Evolutionary conservation across 1,284 basidiomycete species (phyloP).

Genomic region (Taiwanofungus camphoratus): DNA sequence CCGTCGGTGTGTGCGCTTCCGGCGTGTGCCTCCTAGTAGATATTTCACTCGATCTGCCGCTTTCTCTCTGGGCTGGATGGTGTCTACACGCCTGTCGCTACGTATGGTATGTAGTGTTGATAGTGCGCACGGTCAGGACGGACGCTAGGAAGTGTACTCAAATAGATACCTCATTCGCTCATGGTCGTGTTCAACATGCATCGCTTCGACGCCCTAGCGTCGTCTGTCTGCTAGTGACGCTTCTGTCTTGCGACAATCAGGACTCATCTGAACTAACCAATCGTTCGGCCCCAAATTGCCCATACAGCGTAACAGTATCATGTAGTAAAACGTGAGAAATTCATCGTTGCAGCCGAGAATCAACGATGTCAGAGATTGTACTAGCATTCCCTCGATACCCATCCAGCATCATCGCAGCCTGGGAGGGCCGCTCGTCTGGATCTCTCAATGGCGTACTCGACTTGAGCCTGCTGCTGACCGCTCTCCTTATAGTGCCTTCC

Average conservation of each 20-base stretch:
- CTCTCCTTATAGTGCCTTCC: slow-evolving; percentile 54
- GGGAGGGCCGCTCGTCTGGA: slow-evolving; percentile 13
- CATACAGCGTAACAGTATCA: not conserved
- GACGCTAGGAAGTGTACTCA: not conserved
- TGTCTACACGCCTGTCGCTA: too few species aligned
- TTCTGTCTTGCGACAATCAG: too few species aligned
- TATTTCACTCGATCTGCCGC: not conserved
- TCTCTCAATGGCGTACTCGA: slow-evolving; percentile 23
- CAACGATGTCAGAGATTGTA: too few species aligned
- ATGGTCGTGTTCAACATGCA: not conserved
- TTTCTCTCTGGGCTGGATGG: too few species aligned
- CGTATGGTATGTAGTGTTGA: too few species aligned
- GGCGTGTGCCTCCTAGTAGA: too few species aligned
- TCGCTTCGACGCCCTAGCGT: not conserved
- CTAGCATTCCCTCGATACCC: slow-evolving; percentile 26
- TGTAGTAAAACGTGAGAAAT: not conserved
- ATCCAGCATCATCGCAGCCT: slow-evolving; percentile 23
- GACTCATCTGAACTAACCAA: too few species aligned
- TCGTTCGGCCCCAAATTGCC: too few species aligned
- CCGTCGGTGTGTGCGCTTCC: too few species aligned
- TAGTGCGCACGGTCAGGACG: not conserved
- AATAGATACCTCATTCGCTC: not conserved
- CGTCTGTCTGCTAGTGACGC: not conserved
- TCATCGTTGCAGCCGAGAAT: too few species aligned
- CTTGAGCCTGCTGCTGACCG: slow-evolving; percentile 25